Evolutionary conservation across 306 rosid genomes (phyloP), one percentile per base, ranked within the genome.

Genomic region (barrel medic (Medicago truncatula)): DNA sequence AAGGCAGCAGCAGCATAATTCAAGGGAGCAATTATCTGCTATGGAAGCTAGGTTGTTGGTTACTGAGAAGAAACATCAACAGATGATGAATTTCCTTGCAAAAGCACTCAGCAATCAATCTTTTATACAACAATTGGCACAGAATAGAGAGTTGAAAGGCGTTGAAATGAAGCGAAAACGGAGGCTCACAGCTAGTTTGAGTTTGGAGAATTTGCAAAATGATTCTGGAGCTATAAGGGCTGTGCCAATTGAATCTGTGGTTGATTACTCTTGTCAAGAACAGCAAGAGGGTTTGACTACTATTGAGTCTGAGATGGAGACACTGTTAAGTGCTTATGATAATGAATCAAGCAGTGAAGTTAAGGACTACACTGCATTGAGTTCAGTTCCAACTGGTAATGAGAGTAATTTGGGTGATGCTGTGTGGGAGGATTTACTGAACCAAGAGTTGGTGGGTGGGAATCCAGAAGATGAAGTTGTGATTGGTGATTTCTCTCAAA

Each of bases 31-130:
- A 49, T 41, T 88, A 28, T 66, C 15, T 60, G 41, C 81, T 0
- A 90, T 96, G 91, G 97, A 92, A 76, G 74, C 68, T 52, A 89
- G 97, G 39, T 65, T 96, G 39, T 83, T 83, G 18, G 9, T 49
- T 21, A 86, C 97, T 0, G 98, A 90, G 86, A 92, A 67, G 80
- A 96, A 90, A 67, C 99, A 96, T 70, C 88, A 82, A 23, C 90
- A 77, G 83, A 81, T 92, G 50, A 83, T 89, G 86, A 66, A 46
- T 53, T 96, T 96, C 74, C 92, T 96, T 5, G 90, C 96, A 0
- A 90, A 79, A 78, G 97, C 92, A 38, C 85, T 96, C 2, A 82
- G 71, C 8, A 90, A 82, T 31, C 88, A 88, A 2, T 43, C 85
- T 16, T 90, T 92, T 28, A 4, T 90, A 14, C 89, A 86, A 4